Evolutionary conservation across 140 eudicot species (phyloP), one percentile per base, ranked within the genome.

Genomic region (Anethum foeniculum): DNA sequence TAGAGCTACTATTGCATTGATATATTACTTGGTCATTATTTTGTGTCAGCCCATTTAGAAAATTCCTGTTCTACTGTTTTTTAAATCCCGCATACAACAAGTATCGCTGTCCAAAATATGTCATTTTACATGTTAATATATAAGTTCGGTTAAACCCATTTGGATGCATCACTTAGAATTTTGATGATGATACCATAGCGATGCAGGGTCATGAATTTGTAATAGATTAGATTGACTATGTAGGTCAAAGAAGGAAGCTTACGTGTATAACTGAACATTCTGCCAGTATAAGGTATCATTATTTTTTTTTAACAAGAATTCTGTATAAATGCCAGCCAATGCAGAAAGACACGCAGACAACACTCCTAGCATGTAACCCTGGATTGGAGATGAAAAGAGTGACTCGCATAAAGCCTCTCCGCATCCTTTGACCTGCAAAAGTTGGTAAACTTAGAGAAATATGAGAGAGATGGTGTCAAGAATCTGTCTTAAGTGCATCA

Each of bases 271-370:
- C 81, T 90, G 98, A 80, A 94, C 89, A 72, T 94, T 94, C 87
- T 94, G 98, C 98, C 98, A 94, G 82, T 92, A 94, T 49, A 94
- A 84, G 79, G 92, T 89, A 83, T 94, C 98, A 80, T 88, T 92
- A 84, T 89, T 94, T 89, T 92, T 94, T 89, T 94, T 94, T 95
- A 92, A 88, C 84, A 93, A 83, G 86, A 87, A 96, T 77, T 96
- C 99, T 4, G 99, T 96, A 87, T 96, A 96, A 54, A 96, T 97
- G 74, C 99, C 99, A 79, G 99, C 99, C 64, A 91, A 83, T 21
- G 99, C 99, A 41, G 99, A 96, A 78, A 96, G 97, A 87, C 99
- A 96, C 60, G 98, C 98, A 77, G 98, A 96, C 83, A 96, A 77
- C 76, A 91, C 79, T 0, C 99, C 99, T 80, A 92, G 80, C 93